Evolutionary conservation across 306 rosid genomes (phyloP).

Genomic region (Luffa acutangula): DNA sequence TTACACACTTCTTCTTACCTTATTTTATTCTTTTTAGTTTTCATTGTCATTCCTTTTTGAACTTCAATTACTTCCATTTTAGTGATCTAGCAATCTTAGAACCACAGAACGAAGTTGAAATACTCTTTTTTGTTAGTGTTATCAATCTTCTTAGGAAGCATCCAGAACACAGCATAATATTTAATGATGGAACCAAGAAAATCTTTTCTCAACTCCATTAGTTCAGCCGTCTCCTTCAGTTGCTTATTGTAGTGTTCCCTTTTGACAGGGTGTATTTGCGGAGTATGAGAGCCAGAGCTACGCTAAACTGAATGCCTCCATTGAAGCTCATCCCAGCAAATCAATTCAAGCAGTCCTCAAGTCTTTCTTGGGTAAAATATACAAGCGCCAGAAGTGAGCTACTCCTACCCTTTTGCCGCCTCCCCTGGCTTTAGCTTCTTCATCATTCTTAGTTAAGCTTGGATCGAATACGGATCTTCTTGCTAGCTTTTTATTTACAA

Average conservation of each 20-base stretch:
- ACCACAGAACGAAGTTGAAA: no score
- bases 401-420: not conserved
- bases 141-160: not conserved
- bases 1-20: not conserved
- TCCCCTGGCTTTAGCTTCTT: not conserved
- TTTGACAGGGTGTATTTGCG: slow-evolving; percentile 44
- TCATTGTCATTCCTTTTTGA: not conserved
- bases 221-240: not conserved
- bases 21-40: not conserved
- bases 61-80: no score
- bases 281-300: slow-evolving; percentile 72
- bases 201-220: not conserved
- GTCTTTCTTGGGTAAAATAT: slow-evolving; percentile 83
- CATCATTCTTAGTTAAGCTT: not conserved
- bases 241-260: not conserved
- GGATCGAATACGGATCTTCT: not conserved
- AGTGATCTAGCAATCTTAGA: no score
- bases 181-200: not conserved
- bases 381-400: slow-evolving; percentile 68
- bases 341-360: slow-evolving; percentile 77
- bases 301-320: slow-evolving; percentile 45
- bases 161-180: not conserved
- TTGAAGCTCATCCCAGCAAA: slow-evolving; percentile 70
- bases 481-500: not conserved
- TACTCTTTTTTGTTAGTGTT: no score